These are phyloP conservation scores for Penicillium italicum DNA, from an alignment of 2,329 filamentous ascomycete species.

Conservation along the genomic window DNA sequence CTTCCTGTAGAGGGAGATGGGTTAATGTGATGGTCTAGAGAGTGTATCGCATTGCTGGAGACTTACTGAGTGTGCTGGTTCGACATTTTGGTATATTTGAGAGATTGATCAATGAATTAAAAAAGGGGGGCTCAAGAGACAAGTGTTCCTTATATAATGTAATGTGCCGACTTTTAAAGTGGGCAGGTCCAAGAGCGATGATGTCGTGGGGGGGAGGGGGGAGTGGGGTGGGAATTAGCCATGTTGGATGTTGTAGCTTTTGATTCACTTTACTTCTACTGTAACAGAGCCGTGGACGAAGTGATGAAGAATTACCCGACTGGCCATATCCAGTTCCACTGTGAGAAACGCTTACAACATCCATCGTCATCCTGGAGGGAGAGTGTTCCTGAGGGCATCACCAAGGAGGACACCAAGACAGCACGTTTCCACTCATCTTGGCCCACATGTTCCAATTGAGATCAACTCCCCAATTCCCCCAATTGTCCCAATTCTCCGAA, in stretches of 20 bases:
- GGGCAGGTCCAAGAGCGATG: conserved; percentile 27
- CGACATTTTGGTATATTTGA: conserved; percentile 16
- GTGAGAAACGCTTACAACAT: neutral
- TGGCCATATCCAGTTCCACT: neutral
- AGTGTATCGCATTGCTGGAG: neutral
- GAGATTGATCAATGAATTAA: neutral
- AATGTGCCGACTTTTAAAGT: conserved; percentile 2
- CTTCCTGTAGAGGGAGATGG: conserved; percentile 24
- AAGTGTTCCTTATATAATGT: conserved; percentile 12
- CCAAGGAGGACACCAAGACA: neutral
- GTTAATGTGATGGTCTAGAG: neutral
- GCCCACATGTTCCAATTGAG: neutral
- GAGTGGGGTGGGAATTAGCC: neutral
- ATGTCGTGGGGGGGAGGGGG: conserved; percentile 11
- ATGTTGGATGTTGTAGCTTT: neutral
- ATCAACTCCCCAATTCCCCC: neutral
- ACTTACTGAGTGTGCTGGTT: conserved; percentile 25
- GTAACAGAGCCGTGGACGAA: neutral
- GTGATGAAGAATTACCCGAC: conserved; percentile 1
- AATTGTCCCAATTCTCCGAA: neutral
- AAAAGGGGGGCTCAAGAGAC: neutral
- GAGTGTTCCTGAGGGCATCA: neutral
- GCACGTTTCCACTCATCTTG: neutral
- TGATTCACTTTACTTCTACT: neutral
- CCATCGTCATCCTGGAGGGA: too few relatives aligned